These are phyloP conservation scores for Amanita pallidorosea DNA, from an alignment of 768 basidiomycete species.

Conservation along the genomic window DNA sequence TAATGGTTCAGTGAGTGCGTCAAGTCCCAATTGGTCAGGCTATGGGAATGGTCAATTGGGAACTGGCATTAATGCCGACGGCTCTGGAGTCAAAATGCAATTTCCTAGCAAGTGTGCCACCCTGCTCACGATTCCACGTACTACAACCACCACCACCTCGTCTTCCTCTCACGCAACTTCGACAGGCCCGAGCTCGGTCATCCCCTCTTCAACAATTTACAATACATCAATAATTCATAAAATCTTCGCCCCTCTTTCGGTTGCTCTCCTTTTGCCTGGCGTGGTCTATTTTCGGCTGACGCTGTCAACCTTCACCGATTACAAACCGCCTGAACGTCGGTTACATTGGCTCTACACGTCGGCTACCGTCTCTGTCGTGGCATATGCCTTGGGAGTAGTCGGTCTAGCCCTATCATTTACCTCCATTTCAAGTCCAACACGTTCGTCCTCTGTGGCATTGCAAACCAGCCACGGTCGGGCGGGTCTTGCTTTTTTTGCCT, in stretches of 20 bases:
- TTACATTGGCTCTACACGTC: constrained; percentile 23
- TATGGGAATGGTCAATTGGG: constrained; percentile 54
- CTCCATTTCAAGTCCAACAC: constrained; percentile 27
- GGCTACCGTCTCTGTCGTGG: constrained; percentile 25
- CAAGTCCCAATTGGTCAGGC: constrained; percentile 47
- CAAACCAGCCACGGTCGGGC: constrained; percentile 55
- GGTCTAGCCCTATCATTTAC: constrained; percentile 58
- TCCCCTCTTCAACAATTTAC: constrained; percentile 5
- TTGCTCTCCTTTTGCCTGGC: constrained; percentile 25
- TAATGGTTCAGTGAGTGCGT: constrained; percentile 44
- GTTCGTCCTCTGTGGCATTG: constrained; percentile 14
- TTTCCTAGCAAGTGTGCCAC: constrained; percentile 55
- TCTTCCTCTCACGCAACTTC: constrained; percentile 6
- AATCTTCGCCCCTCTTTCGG: constrained; percentile 31
- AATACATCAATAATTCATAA: constrained; percentile 35
- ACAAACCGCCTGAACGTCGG: constrained; percentile 12
- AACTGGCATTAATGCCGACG: constrained; percentile 54
- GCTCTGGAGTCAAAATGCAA: constrained; percentile 51
- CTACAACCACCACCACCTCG: constrained; percentile 13
- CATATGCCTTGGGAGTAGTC: constrained; percentile 50
- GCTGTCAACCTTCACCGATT: constrained; percentile 8
- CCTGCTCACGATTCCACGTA: constrained; percentile 14
- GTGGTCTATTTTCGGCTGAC: constrained; percentile 24
- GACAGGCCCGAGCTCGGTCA: constrained; percentile 10
- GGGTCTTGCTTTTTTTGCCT: constrained; percentile 53